phyloP scores from a whole-genome alignment of 164 flowering plant genomes.

The Magnolia changhungtana region DNA sequence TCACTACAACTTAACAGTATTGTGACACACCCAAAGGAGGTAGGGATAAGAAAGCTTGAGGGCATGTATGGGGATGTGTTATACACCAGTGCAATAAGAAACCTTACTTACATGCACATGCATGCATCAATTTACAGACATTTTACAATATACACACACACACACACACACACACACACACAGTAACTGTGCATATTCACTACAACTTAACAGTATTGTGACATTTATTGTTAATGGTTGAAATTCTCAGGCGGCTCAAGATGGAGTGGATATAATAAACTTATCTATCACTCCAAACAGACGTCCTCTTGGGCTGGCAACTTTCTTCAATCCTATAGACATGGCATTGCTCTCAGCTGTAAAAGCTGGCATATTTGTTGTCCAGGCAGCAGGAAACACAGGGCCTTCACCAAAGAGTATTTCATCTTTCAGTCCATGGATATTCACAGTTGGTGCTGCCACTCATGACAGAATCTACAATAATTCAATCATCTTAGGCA shows the following conservation, averaged over 20 bases:
- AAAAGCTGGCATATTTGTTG: conserved; percentile 87
- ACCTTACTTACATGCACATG: too few relatives aligned
- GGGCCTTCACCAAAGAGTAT: conserved; percentile 93
- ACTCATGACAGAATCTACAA: conserved; percentile 76
- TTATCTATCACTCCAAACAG: conserved; percentile 96
- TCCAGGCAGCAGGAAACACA: conserved; percentile 98
- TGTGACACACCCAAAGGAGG: too few relatives aligned
- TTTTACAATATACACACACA: too few relatives aligned
- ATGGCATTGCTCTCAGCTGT: conserved; percentile 95
- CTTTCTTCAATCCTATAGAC: conserved; percentile 94
- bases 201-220: neutral
- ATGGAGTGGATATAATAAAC: conserved; percentile 93
- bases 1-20: too few relatives aligned
- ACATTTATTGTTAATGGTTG: neutral
- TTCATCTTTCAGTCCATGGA: conserved; percentile 99
- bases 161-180: too few relatives aligned
- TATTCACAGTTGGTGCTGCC: conserved; percentile 93
- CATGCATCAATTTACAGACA: too few relatives aligned
- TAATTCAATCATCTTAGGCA: conserved; percentile 77
- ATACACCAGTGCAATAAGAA: too few relatives aligned
- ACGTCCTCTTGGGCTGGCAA: conserved; percentile 94
- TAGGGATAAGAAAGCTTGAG: too few relatives aligned
- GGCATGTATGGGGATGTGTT: too few relatives aligned
- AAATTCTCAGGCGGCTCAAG: conserved; percentile 83
- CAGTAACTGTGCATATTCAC: too few relatives aligned